phyloP scores from a whole-genome alignment of 805 yeast species.

The Sugiyamaella lignohabitans region DNA sequence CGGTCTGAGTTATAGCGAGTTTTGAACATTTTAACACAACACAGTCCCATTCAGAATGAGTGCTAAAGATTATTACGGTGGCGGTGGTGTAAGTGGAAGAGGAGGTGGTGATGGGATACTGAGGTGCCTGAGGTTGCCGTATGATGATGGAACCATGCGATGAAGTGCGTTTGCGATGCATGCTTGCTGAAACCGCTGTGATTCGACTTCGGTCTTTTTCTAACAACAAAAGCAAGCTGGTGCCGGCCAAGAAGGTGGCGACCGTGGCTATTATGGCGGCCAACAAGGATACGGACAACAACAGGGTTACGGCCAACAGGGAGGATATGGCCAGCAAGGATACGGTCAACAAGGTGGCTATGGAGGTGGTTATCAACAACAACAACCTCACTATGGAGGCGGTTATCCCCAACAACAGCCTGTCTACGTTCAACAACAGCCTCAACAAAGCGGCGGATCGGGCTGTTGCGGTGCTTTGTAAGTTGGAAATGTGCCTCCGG shows the following conservation, averaged over 20 bases:
- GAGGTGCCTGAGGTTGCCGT: too few species aligned
- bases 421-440: constrained; percentile 31
- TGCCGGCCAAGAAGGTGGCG: constrained; percentile 10
- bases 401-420: constrained; percentile 36
- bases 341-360: constrained; percentile 17
- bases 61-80: constrained; percentile 21
- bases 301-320: constrained; percentile 10
- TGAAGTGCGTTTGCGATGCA: constrained; percentile 4
- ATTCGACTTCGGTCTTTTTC: background rate
- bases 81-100: constrained; percentile 1
- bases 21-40: too few species aligned
- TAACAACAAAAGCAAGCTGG: constrained; percentile 14
- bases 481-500: too few species aligned
- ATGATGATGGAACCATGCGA: constrained; percentile 1
- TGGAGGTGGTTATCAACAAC: constrained; percentile 19
- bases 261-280: too few species aligned
- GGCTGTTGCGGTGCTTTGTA: constrained; percentile 26
- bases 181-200: background rate
- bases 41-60: too few species aligned
- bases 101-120: background rate
- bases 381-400: too few species aligned
- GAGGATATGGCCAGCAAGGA: constrained; percentile 22
- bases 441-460: constrained; percentile 18
- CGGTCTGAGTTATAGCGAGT: too few species aligned
- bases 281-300: constrained; percentile 8